Evolutionary conservation across 768 basidiomycete species (phyloP).

Genomic region (Mycena vitilis): DNA sequence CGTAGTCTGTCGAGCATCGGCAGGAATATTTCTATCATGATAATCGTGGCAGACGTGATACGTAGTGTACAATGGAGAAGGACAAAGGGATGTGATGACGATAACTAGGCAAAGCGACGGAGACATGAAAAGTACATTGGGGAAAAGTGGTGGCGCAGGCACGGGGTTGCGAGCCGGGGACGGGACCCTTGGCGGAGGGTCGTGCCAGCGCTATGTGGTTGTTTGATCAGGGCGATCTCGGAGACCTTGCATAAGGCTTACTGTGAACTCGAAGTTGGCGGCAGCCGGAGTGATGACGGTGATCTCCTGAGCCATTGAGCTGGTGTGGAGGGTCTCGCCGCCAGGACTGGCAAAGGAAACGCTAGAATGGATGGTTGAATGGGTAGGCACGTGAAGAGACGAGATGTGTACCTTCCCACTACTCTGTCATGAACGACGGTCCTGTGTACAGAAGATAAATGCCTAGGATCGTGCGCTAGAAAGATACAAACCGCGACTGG

Average conservation of each 20-base stretch:
- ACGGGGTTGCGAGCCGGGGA: conserved; percentile 35
- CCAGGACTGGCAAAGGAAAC: conserved; percentile 83
- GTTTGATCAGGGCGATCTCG: conserved; percentile 5
- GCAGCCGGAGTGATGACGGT: conserved; percentile 75
- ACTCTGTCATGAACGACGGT: conserved; percentile 27
- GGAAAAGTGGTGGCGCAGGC: conserved; percentile 39
- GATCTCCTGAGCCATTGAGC: conserved; percentile 86
- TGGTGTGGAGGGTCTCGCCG: conserved; percentile 81
- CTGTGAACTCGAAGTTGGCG: conserved; percentile 64
- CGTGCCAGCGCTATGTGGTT: conserved; percentile 69
- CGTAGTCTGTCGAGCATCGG: too few relatives aligned
- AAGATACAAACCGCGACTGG: conserved; percentile 44
- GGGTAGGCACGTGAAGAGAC: conserved; percentile 45
- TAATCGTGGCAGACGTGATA: too few relatives aligned
- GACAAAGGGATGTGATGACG: too few relatives aligned
- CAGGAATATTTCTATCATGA: too few relatives aligned
- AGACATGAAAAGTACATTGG: too few relatives aligned
- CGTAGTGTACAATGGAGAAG: too few relatives aligned
- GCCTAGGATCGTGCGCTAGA: conserved; percentile 1
- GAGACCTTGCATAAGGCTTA: conserved; percentile 43
- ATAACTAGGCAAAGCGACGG: too few relatives aligned
- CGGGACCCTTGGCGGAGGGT: conserved; percentile 56
- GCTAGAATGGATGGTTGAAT: conserved; percentile 79
- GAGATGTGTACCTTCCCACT: conserved; percentile 22
- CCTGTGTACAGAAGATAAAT: conserved; percentile 12